These are phyloP conservation scores for Aspergillus conjunctus DNA, from an alignment of 495 filamentous ascomycete species.

Conservation along the genomic window DNA sequence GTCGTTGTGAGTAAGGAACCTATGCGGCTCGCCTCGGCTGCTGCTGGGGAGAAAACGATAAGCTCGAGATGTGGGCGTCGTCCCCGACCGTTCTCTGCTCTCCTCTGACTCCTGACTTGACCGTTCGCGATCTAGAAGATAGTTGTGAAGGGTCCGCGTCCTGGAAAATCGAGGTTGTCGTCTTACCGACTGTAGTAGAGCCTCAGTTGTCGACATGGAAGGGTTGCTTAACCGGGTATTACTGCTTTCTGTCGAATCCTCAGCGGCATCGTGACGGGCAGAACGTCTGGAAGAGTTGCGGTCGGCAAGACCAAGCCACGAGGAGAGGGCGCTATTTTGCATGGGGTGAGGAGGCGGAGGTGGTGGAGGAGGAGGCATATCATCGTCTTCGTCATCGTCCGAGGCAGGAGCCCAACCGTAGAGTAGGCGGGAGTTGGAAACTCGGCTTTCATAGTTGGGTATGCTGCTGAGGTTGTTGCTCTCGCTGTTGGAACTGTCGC, in stretches of 20 bases:
- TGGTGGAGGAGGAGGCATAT: constrained; percentile 35
- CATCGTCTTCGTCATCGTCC: constrained; percentile 52
- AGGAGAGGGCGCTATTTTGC: constrained; percentile 28
- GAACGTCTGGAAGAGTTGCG: constrained; percentile 33
- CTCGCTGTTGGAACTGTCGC: constrained; percentile 25
- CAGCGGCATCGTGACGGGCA: constrained; percentile 30
- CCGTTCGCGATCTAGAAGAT: constrained; percentile 49
- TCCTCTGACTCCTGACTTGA: constrained; percentile 37
- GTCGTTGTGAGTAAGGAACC: constrained; percentile 44
- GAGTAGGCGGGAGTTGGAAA: constrained; percentile 51
- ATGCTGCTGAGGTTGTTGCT: constrained; percentile 25
- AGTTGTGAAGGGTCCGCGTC: constrained; percentile 49
- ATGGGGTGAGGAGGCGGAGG: constrained; percentile 34
- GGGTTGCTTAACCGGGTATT: constrained; percentile 24
- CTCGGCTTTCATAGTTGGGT: constrained; percentile 52
- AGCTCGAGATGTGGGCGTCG: constrained; percentile 32
- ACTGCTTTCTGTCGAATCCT: constrained; percentile 27
- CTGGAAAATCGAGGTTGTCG: constrained; percentile 50
- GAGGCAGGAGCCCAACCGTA: constrained; percentile 64
- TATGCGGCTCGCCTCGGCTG: constrained; percentile 35
- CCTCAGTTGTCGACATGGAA: constrained; percentile 43
- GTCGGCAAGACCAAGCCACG: constrained; percentile 37
- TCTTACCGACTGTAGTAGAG: constrained; percentile 51
- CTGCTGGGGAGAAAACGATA: constrained; percentile 41
- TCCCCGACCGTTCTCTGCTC: constrained; percentile 29